Conservation (phyloP, 768 basidiomycete species). For the Hirschioporus abietinus region DNA sequence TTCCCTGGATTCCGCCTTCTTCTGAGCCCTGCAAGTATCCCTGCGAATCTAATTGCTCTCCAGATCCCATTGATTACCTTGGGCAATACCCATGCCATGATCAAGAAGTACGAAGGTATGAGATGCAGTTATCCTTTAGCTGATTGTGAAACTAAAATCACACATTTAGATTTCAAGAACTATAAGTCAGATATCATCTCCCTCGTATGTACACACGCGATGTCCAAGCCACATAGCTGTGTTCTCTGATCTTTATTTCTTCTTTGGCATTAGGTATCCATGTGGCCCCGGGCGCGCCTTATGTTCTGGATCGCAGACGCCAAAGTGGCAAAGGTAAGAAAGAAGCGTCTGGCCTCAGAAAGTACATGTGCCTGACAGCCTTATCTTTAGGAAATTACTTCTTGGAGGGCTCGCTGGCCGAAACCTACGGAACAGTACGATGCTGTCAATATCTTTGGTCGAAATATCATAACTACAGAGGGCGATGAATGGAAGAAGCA, state of each 20-base stretch:
- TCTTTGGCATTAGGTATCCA: conserved; percentile 3
- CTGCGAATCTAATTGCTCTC: neutral
- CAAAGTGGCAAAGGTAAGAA: conserved; percentile 31
- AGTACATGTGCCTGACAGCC: neutral
- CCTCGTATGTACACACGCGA: neutral
- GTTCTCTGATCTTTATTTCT: neutral
- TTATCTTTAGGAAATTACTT: conserved; percentile 43
- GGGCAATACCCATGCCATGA: neutral
- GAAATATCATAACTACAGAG: conserved; percentile 61
- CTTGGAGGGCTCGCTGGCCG: conserved; percentile 38
- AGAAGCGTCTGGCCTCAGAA: neutral
- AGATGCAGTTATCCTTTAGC: neutral
- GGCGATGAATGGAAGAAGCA: conserved; percentile 63
- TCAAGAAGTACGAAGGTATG: neutral
- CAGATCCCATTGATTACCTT: neutral
- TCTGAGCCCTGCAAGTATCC: neutral
- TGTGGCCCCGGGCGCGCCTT: conserved; percentile 12
- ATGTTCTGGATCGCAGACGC: conserved; percentile 30
- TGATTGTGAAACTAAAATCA: neutral
- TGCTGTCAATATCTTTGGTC: conserved; percentile 45
- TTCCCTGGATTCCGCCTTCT: conserved; percentile 1
- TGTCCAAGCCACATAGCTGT: neutral
- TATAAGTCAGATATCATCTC: conserved; percentile 1
- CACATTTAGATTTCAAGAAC: neutral
- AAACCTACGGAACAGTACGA: conserved; percentile 48